These are phyloP conservation scores for Fomitopsis serialis DNA, from an alignment of 768 basidiomycete species.

Conservation along the genomic window DNA sequence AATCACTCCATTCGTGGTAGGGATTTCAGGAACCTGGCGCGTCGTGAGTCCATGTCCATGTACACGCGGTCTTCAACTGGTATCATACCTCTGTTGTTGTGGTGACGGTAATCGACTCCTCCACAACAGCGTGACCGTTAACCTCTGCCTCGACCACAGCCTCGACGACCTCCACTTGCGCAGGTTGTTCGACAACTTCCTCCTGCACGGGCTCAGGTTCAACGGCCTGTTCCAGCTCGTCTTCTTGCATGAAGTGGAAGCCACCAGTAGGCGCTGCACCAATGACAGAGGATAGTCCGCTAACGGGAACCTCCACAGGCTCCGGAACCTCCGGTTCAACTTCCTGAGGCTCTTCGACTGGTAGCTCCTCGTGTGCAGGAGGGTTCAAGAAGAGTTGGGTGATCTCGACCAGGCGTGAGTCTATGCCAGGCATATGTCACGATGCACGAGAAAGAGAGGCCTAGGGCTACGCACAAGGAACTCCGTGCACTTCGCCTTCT, in stretches of 20 bases:
- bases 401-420: constrained; percentile 56
- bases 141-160: constrained; percentile 12
- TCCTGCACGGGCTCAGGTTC: constrained; percentile 5
- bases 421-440: constrained; percentile 30
- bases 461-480: constrained; percentile 50
- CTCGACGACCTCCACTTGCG: constrained; percentile 18
- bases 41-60: no score
- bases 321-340: not conserved
- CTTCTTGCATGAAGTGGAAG: constrained; percentile 80
- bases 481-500: constrained; percentile 53
- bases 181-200: constrained; percentile 27
- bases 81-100: constrained; percentile 17
- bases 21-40: constrained; percentile 4
- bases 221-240: constrained; percentile 56
- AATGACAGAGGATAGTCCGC: constrained; percentile 33
- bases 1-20: constrained; percentile 33
- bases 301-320: constrained; percentile 23
- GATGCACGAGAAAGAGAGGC: constrained; percentile 1
- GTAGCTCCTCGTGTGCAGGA: constrained; percentile 29
- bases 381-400: constrained; percentile 48
- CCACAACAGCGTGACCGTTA: constrained; percentile 20
- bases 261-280: constrained; percentile 35
- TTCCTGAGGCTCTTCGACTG: not conserved
- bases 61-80: no score
- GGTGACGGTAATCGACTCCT: constrained; percentile 16